Evolutionary conservation across 2,329 filamentous ascomycete species (phyloP).

Genomic region (Fusarium luffae): DNA sequence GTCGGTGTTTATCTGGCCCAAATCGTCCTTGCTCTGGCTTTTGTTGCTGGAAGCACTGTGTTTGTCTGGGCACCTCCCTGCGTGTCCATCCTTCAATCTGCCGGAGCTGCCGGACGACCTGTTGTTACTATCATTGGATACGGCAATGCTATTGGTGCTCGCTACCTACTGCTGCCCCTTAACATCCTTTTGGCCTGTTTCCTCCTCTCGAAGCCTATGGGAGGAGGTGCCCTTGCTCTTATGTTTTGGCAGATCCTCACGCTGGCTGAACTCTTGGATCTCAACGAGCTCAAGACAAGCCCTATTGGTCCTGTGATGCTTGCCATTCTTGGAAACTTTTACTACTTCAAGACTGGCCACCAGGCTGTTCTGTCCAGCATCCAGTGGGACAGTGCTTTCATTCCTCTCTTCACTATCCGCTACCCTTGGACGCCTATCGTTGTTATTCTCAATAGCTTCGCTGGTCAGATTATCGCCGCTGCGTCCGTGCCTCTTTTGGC

Average conservation of each 20-base stretch:
- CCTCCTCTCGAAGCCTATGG: conserved; percentile 94
- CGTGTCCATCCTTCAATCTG: conserved; percentile 73
- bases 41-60: conserved; percentile 85
- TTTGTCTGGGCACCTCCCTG: conserved; percentile 89
- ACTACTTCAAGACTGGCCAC: conserved; percentile 98
- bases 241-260: conserved; percentile 91
- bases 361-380: conserved; percentile 88
- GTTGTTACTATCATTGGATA: conserved; percentile 88
- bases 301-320: conserved; percentile 87
- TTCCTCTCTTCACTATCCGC: conserved; percentile 81
- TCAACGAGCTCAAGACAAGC: conserved; percentile 69
- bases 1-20: conserved; percentile 83
- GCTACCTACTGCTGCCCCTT: conserved; percentile 85
- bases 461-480: conserved; percentile 85
- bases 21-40: conserved; percentile 78
- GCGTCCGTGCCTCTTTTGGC: conserved; percentile 82
- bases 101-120: conserved; percentile 57
- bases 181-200: conserved; percentile 82
- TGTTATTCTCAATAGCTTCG: conserved; percentile 87
- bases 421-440: conserved; percentile 92
- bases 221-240: conserved; percentile 82
- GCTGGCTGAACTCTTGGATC: conserved; percentile 72
- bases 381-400: conserved; percentile 96
- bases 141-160: conserved; percentile 90
- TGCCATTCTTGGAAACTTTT: conserved; percentile 88